Base-by-base conservation (phyloP, 108 stramenopile species). In the Cyclotella cryptica region DNA sequence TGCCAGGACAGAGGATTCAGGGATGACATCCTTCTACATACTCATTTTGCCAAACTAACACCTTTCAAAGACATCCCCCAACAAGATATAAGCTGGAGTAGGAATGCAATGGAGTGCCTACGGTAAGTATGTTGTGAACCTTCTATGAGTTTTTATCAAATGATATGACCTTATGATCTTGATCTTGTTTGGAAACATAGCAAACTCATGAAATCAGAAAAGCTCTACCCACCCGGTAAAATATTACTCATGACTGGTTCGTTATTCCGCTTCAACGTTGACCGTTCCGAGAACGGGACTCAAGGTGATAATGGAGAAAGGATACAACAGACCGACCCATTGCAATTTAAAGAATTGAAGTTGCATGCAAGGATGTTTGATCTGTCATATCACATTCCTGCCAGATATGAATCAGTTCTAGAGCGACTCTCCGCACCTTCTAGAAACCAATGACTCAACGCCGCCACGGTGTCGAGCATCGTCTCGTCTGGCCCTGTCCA, bases 301-400 rank as follows among this genome's bases (percentile, higher is more conserved):
- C 43, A 35, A 43, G 30, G 35, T 18, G 68, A 49, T 49, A 27
- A 4, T 29, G 29, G 18, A 0, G 58, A 51, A 39, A 70, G 12
- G 26, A 67, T 80, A 45, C 49, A 49, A 28, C 51, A 51, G 13
- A 71, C 72, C 53, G 71, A 82, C 74, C 45, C 59, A 17, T 54
- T 8, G 14, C 40, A 65, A 18, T 92, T 85, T 72, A 52, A 66
- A 12, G 75, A 87, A 12, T 65, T 90, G 46, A 75, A 69, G 46
- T 47, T 90, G 24, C 75, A 88, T 69, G 71, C 87, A 21, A 55
- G 80, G 45, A 92, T 89, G 91, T 87, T 92, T 61, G 91, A 92
- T 71, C 24, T 92, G 12, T 69, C 81, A n/a, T 73, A 71, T 14
- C 91, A 92, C 28, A 71, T 90, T 15, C 91, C 91, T 21, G 46